Evolutionary conservation across 2,329 filamentous ascomycete species (phyloP), one percentile per base, ranked within the genome.

Genomic region (Cladosporium cucumerinum): DNA sequence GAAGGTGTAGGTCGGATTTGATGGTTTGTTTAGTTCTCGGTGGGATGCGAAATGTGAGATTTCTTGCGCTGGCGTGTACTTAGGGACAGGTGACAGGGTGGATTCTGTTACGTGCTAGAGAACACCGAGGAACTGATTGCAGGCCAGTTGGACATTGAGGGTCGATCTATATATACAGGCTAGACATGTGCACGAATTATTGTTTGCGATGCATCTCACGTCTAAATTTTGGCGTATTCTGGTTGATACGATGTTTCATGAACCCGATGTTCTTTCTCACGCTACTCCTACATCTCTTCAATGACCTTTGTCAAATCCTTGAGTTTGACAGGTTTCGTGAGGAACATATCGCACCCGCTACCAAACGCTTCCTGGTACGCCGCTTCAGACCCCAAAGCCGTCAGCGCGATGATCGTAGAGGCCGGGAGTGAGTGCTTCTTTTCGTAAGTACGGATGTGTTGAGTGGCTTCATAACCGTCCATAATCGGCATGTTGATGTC

Each of bases 401-500:
- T 73, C 5, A 73, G 57, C 1, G 71, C 71, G 8, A 72, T 66
- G 32, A 72, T 67, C 21, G 64, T 65, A 11, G 65, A 64, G 1
- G 30, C 66, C 67, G 43, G 65, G 51, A 54, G 67, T 2, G 66
- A 66, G 28, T 69, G 66, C 23, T 71, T 65, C 23, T 70, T 68
- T 49, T 77, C 75, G 51, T 73, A 75, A 1, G 66, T 67, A 16
- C 75, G 69, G 10, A 77, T 77, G 16, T 69, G 65, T 16, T 72
- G 69, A 2, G 74, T 73, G 1, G 75, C 75, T 65, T 76, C 75
- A 60, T 75, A 76, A 18, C 74, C 74, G 51, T 75, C 69, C 12
- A 75, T 63, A 3, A 71, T 49, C 1, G 74, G 74, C 74, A 76
- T 76, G 61, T 70, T 72, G 66, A 76, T 72, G 57, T 76, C 82